Base-by-base conservation (phyloP, 1,139 yeast genomes). In the Candida freyschussii region DNA sequence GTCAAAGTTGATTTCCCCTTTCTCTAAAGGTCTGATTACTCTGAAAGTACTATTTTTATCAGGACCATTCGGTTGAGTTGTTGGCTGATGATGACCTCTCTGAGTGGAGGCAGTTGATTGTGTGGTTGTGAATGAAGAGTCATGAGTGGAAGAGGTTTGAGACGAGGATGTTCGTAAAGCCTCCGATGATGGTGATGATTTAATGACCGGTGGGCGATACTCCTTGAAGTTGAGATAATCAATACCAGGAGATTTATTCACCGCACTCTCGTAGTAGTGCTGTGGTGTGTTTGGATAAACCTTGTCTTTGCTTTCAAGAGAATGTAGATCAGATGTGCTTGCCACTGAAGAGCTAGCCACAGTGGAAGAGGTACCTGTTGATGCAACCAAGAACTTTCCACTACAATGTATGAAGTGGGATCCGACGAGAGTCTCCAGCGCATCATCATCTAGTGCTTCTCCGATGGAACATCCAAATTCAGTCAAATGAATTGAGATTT, bases 1-100 rank as follows among this genome's bases (percentile, higher is more conserved):
- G 50, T 85, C 93, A 53, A 85, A 84, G 57, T 86, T 87, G 37
- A 85, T 83, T 51, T 82, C 93, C 18, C 73, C 62, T 12, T 71
- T 65, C 17, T 61, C 70, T 26, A 72, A 75, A n/a, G 78, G 75
- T 22, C 89, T 59, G 11, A 84, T 67, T 0, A 84, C 81, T 41
- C 80, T 68, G 52, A 85, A 84, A 0, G 84, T 63, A 9, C 54
- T 50, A 13, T 42, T 13, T 14, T 27, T n/a, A 17, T n/a, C n/a
- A n/a, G n/a, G n/a, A n/a, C n/a, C n/a, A n/a, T n/a, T n/a, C n/a
- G n/a, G n/a, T n/a, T n/a, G n/a, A n/a, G 13, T 26, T 32, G 24
- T 35, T 13, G 10, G 34, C 29, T 9, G 34, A 19, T 20, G 45
- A 29, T 27, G 34, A 23, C 9, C 34, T 39, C 30, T 48, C 35